Evolutionary conservation across 164 flowering plant species (phyloP), one percentile per base, ranked within the genome.

Genomic region (Tetrastigma voinierianum): DNA sequence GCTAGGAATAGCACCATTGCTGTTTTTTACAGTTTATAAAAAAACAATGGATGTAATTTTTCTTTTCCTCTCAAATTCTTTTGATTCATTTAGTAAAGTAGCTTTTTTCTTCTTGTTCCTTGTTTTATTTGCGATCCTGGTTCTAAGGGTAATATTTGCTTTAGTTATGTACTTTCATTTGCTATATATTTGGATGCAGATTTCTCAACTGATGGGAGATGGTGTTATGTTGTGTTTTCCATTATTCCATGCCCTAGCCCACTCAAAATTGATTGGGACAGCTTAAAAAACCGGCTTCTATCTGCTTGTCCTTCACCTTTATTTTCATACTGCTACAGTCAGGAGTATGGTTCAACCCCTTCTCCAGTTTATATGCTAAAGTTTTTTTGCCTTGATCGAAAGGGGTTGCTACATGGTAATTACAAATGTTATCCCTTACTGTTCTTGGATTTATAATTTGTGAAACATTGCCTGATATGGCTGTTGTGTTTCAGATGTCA

Each of bases 181-280:
- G 64, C 9, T 44, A 32, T 3, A 32, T 32, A 32, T 32, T 32
- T 32, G 40, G 54, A 51, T 79, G 77, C 47, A 91, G 97, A 91
- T 84, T 66, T 85, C 66, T 86, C 89, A n/a, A n/a, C 96, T 4
- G 98, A 93, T 82, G 98, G 98, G 52, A 86, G 69, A 72, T 93
- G 98, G 98, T 93, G 98, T 72, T 91, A 87, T 69, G 65, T 93
- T 20, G 84, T 93, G 10, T 68, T 90, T n/a, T 87, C 93, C 96
- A 90, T 87, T 57, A 74, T 78, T 64, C 90, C 90, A 55, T 72
- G 62, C 20, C 51, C 77, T 24, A 68, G 67, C 19, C 77, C 80
- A 1, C 64, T 24, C 16, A 70, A 32, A 19, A 76, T 93, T 46
- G 81, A 80, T 59, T 93, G 96, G 96, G 71, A 70, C 32, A 88